Evolutionary conservation across 192 early-diverging fungal species (phyloP), one percentile per base, ranked within the genome.

Genomic region (Linnemannia zychae): DNA sequence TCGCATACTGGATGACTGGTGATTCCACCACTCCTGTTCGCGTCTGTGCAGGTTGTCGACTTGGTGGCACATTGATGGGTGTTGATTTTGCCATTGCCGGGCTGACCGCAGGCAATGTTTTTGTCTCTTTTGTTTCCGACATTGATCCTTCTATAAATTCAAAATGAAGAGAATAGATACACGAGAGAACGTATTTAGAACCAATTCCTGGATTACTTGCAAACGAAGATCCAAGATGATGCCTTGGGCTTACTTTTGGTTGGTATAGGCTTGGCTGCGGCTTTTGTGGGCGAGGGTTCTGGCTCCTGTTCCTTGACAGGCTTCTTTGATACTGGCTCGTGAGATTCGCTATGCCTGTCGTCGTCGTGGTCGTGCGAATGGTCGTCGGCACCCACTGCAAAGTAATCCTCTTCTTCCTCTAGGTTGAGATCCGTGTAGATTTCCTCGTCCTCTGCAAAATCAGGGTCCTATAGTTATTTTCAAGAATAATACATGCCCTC

Each of bases 341-440:
- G 31, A 16, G 57, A n/a, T 24, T 82, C 72, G 17, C 75, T 65
- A 13, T 75, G 38, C 46, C n/a, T 47, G 36, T 79, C 77, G 28
- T 79, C 76, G 22, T 88, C 83, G 16, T 77, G 77, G 28, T 77
- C 66, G 13, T 65, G 50, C 6, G 85, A 86, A 69, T 91, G 78
- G 46, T 96, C 96, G 5, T 97, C 97, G 60, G 91, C 88, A 12
- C 90, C 91, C 38, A 97, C 91, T 49, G 94, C 92, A 91, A 93
- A 97, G 31, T 94, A 80, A 74, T 90, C 94, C 78, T 98, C 98
- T 48, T 97, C 96, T 69, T 99, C 97, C 69, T 96, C 96, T 52
- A 99, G 89, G 83, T 96, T 94, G 76, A 99, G 85, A 66, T 97
- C 96, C 74, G 99, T 97, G 88, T 99, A 99, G 65, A 99, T 94